Evolutionary conservation across 129 eudicot species (phyloP).

Genomic region (Tagetes erecta): DNA sequence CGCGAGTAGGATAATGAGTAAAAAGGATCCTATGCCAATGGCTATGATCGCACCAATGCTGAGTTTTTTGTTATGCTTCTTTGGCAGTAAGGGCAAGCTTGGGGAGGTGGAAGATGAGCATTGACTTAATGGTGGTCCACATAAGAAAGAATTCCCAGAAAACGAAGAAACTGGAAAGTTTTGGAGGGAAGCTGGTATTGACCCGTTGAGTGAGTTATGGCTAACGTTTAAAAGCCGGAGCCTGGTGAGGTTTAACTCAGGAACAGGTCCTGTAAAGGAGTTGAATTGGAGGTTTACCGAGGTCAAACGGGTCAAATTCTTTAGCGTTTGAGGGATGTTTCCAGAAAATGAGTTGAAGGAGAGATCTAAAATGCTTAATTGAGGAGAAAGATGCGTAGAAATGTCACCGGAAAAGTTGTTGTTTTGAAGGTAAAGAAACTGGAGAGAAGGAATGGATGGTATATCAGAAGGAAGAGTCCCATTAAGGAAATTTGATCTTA

Average conservation of each 20-base stretch:
- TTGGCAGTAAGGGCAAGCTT: conserved; percentile 27
- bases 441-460: conserved; percentile 67
- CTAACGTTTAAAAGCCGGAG: conserved; percentile 64
- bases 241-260: conserved; percentile 51
- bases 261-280: conserved; percentile 61
- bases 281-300: conserved; percentile 64
- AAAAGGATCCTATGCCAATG: conserved; percentile 48
- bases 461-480: conserved; percentile 77
- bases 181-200: conserved; percentile 64
- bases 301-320: conserved; percentile 50
- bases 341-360: conserved; percentile 74
- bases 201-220: conserved; percentile 60
- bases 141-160: conserved; percentile 57
- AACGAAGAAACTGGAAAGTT: conserved; percentile 73
- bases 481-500: conserved; percentile 67
- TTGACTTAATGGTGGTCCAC: conserved; percentile 56
- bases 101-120: conserved; percentile 42
- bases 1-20: conserved; percentile 39
- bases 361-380: conserved; percentile 58
- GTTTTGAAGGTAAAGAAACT: conserved; percentile 62
- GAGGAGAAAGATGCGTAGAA: conserved; percentile 47
- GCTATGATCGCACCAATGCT: conserved; percentile 48
- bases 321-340: conserved; percentile 44
- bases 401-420: conserved; percentile 67
- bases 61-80: conserved; percentile 45